Conservation (phyloP, 2,329 filamentous ascomycete species). For the Fusarium floridanum region DNA sequence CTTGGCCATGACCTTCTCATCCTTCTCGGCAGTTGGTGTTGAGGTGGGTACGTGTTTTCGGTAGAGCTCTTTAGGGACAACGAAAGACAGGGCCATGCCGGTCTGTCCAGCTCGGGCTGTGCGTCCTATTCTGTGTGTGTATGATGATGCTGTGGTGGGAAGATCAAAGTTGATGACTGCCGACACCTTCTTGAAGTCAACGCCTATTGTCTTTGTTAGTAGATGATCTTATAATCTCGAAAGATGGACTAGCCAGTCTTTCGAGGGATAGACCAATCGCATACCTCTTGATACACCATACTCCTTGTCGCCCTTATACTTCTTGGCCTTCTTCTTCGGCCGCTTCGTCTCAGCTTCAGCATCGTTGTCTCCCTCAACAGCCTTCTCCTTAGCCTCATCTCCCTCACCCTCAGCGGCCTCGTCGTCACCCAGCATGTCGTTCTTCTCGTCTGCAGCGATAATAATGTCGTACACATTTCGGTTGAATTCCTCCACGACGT, state of each 20-base stretch:
- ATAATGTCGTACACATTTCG: slow-evolving; percentile 97
- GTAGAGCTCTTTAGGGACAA: slow-evolving; percentile 84
- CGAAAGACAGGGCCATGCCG: slow-evolving; percentile 96
- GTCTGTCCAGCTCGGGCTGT: slow-evolving; percentile 92
- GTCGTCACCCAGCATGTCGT: slow-evolving; percentile 80
- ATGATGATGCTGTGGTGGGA: slow-evolving; percentile 87
- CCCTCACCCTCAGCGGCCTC: slow-evolving; percentile 60
- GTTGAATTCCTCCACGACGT: slow-evolving; percentile 98
- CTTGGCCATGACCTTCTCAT: slow-evolving; percentile 85
- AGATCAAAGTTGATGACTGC: slow-evolving; percentile 98
- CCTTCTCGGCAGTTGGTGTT: slow-evolving; percentile 79
- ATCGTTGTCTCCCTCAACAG: slow-evolving; percentile 34
- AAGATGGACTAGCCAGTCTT: neutral
- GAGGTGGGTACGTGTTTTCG: slow-evolving; percentile 91
- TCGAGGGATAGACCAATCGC: neutral
- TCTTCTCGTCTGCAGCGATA: slow-evolving; percentile 94
- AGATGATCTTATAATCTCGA: neutral
- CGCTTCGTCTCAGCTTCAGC: slow-evolving; percentile 49
- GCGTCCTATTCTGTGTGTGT: slow-evolving; percentile 95
- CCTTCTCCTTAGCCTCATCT: slow-evolving; percentile 52
- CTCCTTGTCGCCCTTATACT: slow-evolving; percentile 79
- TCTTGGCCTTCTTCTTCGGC: slow-evolving; percentile 57
- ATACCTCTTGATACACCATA: slow-evolving; percentile 91
- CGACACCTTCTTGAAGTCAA: slow-evolving; percentile 96
- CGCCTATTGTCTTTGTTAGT: slow-evolving; percentile 55